Base-by-base conservation (phyloP, 345 rosid genomes). In the Angophora floribunda region DNA sequence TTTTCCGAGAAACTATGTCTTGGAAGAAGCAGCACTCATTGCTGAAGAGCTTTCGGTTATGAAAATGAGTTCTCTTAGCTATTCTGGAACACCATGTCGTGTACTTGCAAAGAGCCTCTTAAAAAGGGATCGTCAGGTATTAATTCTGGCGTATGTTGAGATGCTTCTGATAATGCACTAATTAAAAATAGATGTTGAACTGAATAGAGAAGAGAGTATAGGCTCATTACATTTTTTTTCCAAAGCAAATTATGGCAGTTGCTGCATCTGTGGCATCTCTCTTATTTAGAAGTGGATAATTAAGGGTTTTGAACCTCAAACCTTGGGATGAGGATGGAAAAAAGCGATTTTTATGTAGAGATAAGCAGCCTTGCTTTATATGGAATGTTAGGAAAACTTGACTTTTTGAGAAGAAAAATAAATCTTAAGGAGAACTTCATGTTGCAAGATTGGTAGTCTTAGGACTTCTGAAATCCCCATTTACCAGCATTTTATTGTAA, bases 111-210 rank as follows among this genome's bases (percentile, higher is more conserved):
- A 96, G 92, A 93, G 93, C 87, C 99, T 98, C 88, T 92, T 98
- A 88, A 98, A 97, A 94, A 92, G 91, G 91, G 99, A 98, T 90
- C 95, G 99, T 80, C 98, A 96, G 98, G 99, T 98, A 92, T 67
- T 79, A 85, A 59, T 91, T 87, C 15, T 86, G 47, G 84, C 41
- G 49, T 41, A 41, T 6, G 24, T 91, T 84, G 52, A 86, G 44
- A 28, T 21, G 24, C 59, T n/a, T 36, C 32, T 88, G 24, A 85
- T 85, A 28, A 26, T 30, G 52, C 41, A 51, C 86, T 85, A 49
- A 50, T 4, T 36, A 50, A 47, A 36, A 47, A 22, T 75, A 75
- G 84, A 41, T 75, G 19, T 41, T 75, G 49, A 36, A 11, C 49
- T 9, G 28, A 75, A 41, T 75, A 75, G 28, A 41, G 49, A 36